Evolutionary conservation across 1,139 yeast species (phyloP).

Genomic region (Fermentozyma sake): DNA sequence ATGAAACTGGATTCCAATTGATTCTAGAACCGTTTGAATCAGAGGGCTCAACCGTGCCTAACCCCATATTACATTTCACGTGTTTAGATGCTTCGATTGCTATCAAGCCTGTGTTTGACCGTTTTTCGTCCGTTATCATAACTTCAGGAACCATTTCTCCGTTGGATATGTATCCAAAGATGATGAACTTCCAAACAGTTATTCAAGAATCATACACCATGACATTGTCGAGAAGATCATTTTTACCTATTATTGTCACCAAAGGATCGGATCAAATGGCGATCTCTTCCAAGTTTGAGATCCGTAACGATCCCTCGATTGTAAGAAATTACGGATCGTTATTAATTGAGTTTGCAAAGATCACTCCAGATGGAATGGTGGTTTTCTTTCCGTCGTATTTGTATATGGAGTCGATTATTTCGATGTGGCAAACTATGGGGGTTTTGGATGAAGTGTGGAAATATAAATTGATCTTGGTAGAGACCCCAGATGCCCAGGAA

Average conservation of each 20-base stretch:
- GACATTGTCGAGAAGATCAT: slow-evolving; percentile 90
- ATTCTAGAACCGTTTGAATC: slow-evolving; percentile 95
- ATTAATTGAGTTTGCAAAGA: slow-evolving; percentile 85
- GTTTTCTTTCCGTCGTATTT: slow-evolving; percentile 96
- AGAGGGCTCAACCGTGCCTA: slow-evolving; percentile 96
- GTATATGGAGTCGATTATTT: slow-evolving; percentile 95
- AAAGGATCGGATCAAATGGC: slow-evolving; percentile 98
- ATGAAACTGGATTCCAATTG: slow-evolving; percentile 86
- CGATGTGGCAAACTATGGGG: slow-evolving; percentile 99
- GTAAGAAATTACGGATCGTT: slow-evolving; percentile 95
- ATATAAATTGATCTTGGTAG: slow-evolving; percentile 90
- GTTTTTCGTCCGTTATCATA: slow-evolving; percentile 89
- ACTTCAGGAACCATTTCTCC: slow-evolving; percentile 99
- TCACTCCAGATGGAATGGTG: slow-evolving; percentile 97
- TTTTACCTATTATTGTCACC: slow-evolving; percentile 92
- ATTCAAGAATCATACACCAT: slow-evolving; percentile 92
- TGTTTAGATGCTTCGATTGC: slow-evolving; percentile 98
- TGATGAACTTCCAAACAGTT: slow-evolving; percentile 92
- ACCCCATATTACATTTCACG: slow-evolving; percentile 90
- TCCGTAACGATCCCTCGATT: slow-evolving; percentile 95
- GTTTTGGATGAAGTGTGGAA: slow-evolving; percentile 98
- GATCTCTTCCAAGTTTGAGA: slow-evolving; percentile 91
- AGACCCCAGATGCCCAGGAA: slow-evolving; percentile 98
- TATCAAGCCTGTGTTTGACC: slow-evolving; percentile 91
- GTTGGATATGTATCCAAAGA: slow-evolving; percentile 95